Evolutionary conservation across 2,329 filamentous ascomycete species (phyloP), one percentile per base, ranked within the genome.

Genomic region (Trichoderma sp.): DNA sequence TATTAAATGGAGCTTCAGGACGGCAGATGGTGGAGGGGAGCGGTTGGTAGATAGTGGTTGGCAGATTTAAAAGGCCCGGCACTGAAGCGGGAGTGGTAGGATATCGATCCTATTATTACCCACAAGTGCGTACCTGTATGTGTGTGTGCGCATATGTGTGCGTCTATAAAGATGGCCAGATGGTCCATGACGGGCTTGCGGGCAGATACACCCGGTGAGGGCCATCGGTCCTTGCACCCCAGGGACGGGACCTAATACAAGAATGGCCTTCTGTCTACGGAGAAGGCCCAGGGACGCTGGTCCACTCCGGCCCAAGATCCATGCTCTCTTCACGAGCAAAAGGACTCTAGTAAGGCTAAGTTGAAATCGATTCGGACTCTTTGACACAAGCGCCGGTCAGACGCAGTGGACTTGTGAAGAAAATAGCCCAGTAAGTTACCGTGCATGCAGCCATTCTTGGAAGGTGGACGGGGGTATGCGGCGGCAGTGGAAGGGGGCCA

Each of bases 21-120:
- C 83, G 83, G 82, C 80, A 84, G 81, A 82, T 84, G 79, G 76
- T 83, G 81, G 83, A 84, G 83, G 83, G 84, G 82, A 79, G 82
- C 82, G 82, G 58, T 61, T 72, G 71, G 55, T 70, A 66, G 71
- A 81, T 53, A 79, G 82, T 82, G 82, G 58, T 68, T 72, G 71
- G 55, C 63, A 66, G 71, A 81, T 84, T 80, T 79, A 81, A 83
- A 82, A 80, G 76, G 79, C 80, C 82, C 84, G 84, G 85, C 82
- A 86, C 80, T 85, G 83, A 82, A 77, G 80, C 78, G 81, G 81
- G 80, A 82, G 81, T 82, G 81, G 58, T 82, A 80, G 67, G 82
- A 80, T 80, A 80, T 68, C 59, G 71, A 72, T 70, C 71, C 71
- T 70, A 72, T 63, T 62, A 68, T 68, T 68, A 68, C 66, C 23